Conservation (phyloP, 1,284 basidiomycete species). For the Tilletia setariae region DNA sequence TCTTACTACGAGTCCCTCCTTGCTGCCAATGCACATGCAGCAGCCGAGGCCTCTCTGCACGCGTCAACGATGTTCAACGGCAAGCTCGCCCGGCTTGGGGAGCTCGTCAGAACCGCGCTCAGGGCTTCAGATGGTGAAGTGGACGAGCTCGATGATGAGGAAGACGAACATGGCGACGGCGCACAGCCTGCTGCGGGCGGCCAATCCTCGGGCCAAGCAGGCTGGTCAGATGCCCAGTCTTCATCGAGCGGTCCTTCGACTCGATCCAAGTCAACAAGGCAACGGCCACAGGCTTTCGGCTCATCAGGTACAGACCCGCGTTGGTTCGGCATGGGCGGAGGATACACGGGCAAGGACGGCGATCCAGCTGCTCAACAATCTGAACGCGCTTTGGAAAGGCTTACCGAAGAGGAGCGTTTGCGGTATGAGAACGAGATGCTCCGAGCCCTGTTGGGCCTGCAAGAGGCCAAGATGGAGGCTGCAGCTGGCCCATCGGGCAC, state of each 20-base stretch:
- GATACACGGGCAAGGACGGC: slow-evolving; percentile 36
- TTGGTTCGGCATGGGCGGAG: slow-evolving; percentile 47
- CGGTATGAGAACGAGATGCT: slow-evolving; percentile 48
- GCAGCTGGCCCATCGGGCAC: background rate
- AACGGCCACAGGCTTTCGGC: slow-evolving; percentile 14
- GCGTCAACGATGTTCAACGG: slow-evolving; percentile 35
- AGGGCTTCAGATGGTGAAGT: slow-evolving; percentile 39
- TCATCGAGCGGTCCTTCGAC: background rate
- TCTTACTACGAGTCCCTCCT: slow-evolving; percentile 87
- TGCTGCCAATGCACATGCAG: slow-evolving; percentile 35
- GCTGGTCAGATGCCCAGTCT: slow-evolving; percentile 16
- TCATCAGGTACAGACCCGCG: slow-evolving; percentile 28
- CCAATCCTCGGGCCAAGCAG: background rate
- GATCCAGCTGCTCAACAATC: slow-evolving; percentile 35
- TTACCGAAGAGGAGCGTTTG: slow-evolving; percentile 45
- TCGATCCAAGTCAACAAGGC: background rate
- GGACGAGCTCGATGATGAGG: slow-evolving; percentile 14
- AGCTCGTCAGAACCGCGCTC: slow-evolving; percentile 38
- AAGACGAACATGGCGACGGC: slow-evolving; percentile 6
- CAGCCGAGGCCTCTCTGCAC: slow-evolving; percentile 33
- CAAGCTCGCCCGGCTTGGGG: slow-evolving; percentile 37
- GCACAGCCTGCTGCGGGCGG: slow-evolving; percentile 14
- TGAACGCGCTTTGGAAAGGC: slow-evolving; percentile 37
- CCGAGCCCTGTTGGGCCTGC: slow-evolving; percentile 39
- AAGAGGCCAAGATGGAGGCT: slow-evolving; percentile 22